These are phyloP conservation scores for Talaromyces sp. DNA, from an alignment of 2,329 filamentous ascomycete species.

Conservation along the genomic window DNA sequence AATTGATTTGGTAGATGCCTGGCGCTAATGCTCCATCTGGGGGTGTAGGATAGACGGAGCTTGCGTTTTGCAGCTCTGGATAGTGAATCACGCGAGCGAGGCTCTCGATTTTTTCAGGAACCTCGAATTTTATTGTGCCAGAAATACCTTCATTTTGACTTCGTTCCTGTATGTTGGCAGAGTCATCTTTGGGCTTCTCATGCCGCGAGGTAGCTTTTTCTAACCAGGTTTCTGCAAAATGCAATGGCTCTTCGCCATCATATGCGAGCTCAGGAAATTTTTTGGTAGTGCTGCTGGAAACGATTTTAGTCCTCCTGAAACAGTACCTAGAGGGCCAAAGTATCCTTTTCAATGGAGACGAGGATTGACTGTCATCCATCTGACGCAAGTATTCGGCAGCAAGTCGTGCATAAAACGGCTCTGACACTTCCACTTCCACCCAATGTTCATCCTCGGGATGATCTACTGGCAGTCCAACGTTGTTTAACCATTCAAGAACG, in stretches of 20 bases:
- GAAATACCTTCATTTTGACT: slow-evolving; percentile 27
- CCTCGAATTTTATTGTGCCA: slow-evolving; percentile 28
- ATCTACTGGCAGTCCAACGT: slow-evolving; percentile 36
- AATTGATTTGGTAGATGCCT: slow-evolving; percentile 29
- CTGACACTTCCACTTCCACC: slow-evolving; percentile 45
- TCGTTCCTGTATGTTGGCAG: slow-evolving; percentile 24
- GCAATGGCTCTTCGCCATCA: slow-evolving; percentile 39
- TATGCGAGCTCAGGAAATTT: slow-evolving; percentile 22
- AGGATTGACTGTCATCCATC: slow-evolving; percentile 29
- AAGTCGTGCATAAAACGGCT: slow-evolving; percentile 40
- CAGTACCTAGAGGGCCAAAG: slow-evolving; percentile 47
- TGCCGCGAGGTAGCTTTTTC: slow-evolving; percentile 28
- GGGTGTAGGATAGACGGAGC: slow-evolving; percentile 55
- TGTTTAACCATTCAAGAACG: slow-evolving; percentile 39
- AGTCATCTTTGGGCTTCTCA: slow-evolving; percentile 21
- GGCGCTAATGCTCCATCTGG: slow-evolving; percentile 48
- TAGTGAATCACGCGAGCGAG: slow-evolving; percentile 40
- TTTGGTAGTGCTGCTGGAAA: slow-evolving; percentile 20
- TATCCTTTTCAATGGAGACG: slow-evolving; percentile 41
- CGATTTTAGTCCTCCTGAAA: slow-evolving; percentile 37
- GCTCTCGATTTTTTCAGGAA: slow-evolving; percentile 36
- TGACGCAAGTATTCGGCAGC: slow-evolving; percentile 35
- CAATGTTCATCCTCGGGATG: slow-evolving; percentile 36
- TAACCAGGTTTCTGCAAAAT: slow-evolving; percentile 46
- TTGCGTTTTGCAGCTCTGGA: slow-evolving; percentile 41